phyloP scores from a whole-genome alignment of 306 rosid genomes.

The Sechiopsis laciniata region DNA sequence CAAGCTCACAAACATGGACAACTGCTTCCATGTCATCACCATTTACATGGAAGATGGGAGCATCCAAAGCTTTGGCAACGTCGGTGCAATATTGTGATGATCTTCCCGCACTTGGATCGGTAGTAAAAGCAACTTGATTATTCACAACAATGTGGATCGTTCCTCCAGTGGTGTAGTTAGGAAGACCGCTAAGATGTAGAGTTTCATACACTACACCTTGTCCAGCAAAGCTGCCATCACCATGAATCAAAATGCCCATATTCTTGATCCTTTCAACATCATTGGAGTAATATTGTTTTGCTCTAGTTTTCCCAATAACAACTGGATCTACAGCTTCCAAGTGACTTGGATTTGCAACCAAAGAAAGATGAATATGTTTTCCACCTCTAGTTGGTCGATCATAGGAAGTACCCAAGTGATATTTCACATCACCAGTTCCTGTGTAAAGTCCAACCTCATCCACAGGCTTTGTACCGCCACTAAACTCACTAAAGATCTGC shows the following conservation, averaged over 20 bases:
- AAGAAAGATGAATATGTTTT: constrained; percentile 69
- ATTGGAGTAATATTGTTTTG: constrained; percentile 72
- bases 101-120: constrained; percentile 81
- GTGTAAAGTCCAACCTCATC: constrained; percentile 87
- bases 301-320: constrained; percentile 90
- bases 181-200: constrained; percentile 93
- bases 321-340: constrained; percentile 95
- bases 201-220: constrained; percentile 97
- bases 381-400: constrained; percentile 93
- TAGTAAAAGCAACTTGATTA: constrained; percentile 94
- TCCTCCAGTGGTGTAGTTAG: constrained; percentile 87
- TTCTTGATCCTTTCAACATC: constrained; percentile 71
- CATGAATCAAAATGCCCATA: constrained; percentile 82
- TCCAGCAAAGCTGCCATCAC: constrained; percentile 98
- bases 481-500: constrained; percentile 85
- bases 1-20: constrained; percentile 91
- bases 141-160: constrained; percentile 85
- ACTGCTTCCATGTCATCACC: constrained; percentile 96
- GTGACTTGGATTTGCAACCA: constrained; percentile 95
- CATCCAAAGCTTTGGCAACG: constrained; percentile 89
- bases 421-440: constrained; percentile 95
- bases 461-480: constrained; percentile 69
- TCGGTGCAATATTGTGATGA: constrained; percentile 91
- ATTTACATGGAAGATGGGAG: constrained; percentile 86
- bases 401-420: constrained; percentile 89